Conservation (phyloP, 139 green algal genomes). For the Pedinophyceae sp. region DNA sequence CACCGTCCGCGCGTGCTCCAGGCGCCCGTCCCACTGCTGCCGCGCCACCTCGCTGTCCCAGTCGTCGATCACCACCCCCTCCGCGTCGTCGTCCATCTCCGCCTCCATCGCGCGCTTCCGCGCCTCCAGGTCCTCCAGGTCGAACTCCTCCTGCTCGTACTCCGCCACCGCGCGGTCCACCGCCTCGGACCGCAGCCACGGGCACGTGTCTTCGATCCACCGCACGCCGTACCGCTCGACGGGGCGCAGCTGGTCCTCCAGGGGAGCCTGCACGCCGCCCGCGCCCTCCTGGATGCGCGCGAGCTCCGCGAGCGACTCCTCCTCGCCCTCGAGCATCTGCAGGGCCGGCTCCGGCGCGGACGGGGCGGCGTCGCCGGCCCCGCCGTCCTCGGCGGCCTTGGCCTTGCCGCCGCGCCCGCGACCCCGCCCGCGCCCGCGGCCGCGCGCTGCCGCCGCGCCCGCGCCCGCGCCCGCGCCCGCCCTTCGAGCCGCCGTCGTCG, state of each 20-base stretch:
- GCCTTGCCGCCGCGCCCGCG: constrained; percentile 7
- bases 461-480: neutral
- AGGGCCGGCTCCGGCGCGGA: too few species aligned
- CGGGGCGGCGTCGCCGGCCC: neutral
- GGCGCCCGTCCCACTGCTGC: neutral
- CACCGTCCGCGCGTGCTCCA: neutral
- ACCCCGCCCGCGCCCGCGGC: neutral
- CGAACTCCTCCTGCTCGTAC: constrained; percentile 33
- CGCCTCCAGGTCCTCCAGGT: constrained; percentile 39
- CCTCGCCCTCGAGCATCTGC: too few species aligned
- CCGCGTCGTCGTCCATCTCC: constrained; percentile 32
- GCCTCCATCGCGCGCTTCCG: constrained; percentile 15
- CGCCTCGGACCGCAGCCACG: constrained; percentile 7
- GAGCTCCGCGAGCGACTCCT: too few species aligned
- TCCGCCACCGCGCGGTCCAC: constrained; percentile 3
- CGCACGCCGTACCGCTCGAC: constrained; percentile 46
- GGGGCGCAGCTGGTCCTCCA: constrained; percentile 26
- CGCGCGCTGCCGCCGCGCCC: neutral
- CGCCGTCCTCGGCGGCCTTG: too few species aligned
- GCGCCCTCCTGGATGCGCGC: constrained; percentile 5
- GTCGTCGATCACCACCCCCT: constrained; percentile 26
- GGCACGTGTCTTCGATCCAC: constrained; percentile 20
- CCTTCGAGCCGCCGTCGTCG: neutral
- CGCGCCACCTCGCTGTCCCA: constrained; percentile 32
- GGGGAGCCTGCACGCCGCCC: constrained; percentile 12